Conservation (phyloP, 345 rosid species). For the Hevea brasiliensis region DNA sequence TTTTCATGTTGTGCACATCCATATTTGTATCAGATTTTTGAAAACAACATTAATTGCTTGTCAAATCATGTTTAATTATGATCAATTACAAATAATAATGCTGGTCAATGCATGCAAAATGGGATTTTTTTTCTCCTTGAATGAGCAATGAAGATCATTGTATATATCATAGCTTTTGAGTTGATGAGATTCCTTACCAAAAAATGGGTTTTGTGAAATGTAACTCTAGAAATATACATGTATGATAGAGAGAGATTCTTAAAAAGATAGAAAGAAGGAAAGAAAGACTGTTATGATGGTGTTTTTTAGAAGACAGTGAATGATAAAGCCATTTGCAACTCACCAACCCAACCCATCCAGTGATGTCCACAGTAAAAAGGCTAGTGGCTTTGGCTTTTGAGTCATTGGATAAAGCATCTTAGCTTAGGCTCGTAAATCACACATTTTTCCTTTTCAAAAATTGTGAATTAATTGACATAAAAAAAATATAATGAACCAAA, state of each 20-base stretch:
- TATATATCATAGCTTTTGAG: no score
- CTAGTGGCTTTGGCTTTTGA: constrained; percentile 27
- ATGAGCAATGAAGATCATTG: no score
- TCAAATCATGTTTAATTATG: not conserved
- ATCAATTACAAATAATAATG: no score
- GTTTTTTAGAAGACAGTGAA: constrained; percentile 33
- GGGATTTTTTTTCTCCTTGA: no score
- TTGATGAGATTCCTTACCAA: no score
- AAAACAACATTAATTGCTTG: not conserved
- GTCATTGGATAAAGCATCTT: constrained; percentile 27
- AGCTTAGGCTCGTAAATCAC: constrained; percentile 28
- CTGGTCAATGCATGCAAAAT: no score
- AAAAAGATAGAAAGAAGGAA: not conserved
- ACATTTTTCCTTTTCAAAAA: constrained; percentile 1
- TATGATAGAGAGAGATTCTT: no score
- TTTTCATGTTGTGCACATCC: not conserved
- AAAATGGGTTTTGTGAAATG: no score
- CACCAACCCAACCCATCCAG: constrained; percentile 60
- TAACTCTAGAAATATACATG: no score
- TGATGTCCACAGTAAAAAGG: constrained; percentile 31
- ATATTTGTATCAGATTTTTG: no score
- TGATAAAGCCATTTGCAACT: constrained; percentile 49
- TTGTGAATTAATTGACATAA: not conserved
- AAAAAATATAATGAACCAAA: not conserved
- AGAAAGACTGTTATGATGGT: constrained; percentile 28